Evolutionary conservation across 208 protist genomes (phyloP).

Genomic region (Endotrypanum monterogeii): DNA sequence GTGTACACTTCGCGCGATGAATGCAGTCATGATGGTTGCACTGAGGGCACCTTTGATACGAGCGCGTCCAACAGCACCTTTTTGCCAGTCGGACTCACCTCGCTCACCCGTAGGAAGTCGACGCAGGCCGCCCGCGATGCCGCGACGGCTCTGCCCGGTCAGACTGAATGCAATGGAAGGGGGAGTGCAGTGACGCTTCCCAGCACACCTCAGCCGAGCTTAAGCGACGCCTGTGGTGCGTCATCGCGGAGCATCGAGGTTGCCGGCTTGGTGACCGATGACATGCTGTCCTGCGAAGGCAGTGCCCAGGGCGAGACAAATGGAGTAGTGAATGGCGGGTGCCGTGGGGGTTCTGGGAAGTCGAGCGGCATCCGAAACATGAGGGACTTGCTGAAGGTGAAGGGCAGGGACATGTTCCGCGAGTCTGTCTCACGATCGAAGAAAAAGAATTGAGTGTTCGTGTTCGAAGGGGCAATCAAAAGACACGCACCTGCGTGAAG

Average conservation of each 20-base stretch:
- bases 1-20: background rate
- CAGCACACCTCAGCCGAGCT: too few species aligned
- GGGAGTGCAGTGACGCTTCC: background rate
- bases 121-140: background rate
- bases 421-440: slow-evolving; percentile 33
- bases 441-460: slow-evolving; percentile 22
- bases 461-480: too few species aligned
- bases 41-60: background rate
- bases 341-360: background rate
- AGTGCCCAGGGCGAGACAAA: slow-evolving; percentile 14
- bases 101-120: background rate
- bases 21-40: background rate
- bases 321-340: slow-evolving; percentile 3
- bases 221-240: too few species aligned
- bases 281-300: background rate
- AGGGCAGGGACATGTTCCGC: slow-evolving; percentile 47
- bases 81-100: background rate
- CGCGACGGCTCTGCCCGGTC: background rate
- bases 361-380: slow-evolving; percentile 24
- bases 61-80: background rate
- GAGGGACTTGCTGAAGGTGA: slow-evolving; percentile 37
- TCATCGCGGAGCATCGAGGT: background rate
- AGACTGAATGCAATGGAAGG: background rate
- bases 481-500: background rate
- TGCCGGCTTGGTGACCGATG: background rate